Base-by-base conservation (phyloP, 179 eudicot genomes). In the Silene vulgaris region DNA sequence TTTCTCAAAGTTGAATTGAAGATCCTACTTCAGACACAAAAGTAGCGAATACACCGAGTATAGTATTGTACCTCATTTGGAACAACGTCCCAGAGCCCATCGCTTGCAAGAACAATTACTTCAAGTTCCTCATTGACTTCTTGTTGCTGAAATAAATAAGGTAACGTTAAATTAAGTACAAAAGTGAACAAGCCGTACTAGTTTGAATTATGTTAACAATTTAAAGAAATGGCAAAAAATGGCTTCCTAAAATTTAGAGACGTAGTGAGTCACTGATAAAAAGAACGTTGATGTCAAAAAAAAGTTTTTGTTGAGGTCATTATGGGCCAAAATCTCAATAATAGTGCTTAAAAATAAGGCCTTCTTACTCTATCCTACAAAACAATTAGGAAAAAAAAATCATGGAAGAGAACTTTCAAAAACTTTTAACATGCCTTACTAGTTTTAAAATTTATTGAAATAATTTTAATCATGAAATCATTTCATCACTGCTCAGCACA, bases 71-170 rank as follows among this genome's bases (percentile, higher is more conserved):
- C 98, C 96, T 92, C 97, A 75, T 95, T 95, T 6, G 91, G 85
- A 50, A 95, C 91, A 71, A 90, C 97, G 73, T 95, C 99, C 99
- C 99, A 95, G 13, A 95, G 91, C 32, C 99, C 99, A 79, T 95
- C 99, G 77, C 97, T 93, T n/a, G 99, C 99, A 79, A 95, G 92
- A 84, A 92, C 97, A 57, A 95, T 92, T 82, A 89, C 65, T 81
- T 95, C 97, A 67, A 90, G 85, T 75, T 88, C 88, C 78, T 84
- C 86, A 69, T 85, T 85, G 48, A 95, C 81, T 79, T 81, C 93
- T 83, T 81, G 86, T 32, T 90, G 97, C 99, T 93, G 85, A 65
- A 73, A 78, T 62, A 56, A 50, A 76, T 28, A 32, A 69, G 19
- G 5, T 1, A 65, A 7, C 28, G n/a, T 35, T 64, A 11, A 61